These are phyloP conservation scores for Tolypocladium ophioglossoides DNA, from an alignment of 2,329 filamentous ascomycete species.

Conservation along the genomic window DNA sequence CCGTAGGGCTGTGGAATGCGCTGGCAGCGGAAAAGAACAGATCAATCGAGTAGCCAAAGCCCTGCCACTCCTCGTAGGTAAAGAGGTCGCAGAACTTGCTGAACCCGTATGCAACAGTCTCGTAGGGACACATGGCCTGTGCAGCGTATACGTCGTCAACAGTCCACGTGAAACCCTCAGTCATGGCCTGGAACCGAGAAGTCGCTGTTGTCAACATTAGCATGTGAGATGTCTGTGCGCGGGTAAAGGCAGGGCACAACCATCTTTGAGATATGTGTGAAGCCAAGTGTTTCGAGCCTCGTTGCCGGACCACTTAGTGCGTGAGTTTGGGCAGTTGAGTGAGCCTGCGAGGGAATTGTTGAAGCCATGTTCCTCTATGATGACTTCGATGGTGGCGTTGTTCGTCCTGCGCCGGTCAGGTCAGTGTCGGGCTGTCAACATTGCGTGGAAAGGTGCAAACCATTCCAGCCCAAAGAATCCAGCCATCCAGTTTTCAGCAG, in stretches of 20 bases:
- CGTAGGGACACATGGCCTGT: conserved; percentile 66
- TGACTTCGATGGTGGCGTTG: conserved; percentile 61
- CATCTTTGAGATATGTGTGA: conserved; percentile 52
- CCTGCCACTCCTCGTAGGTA: conserved; percentile 63
- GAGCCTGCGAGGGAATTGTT: conserved; percentile 66
- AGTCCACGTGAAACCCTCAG: conserved; percentile 53
- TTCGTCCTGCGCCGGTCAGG: conserved; percentile 34
- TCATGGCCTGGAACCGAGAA: conserved; percentile 43
- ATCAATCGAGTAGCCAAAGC: conserved; percentile 62
- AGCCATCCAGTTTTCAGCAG: conserved; percentile 66
- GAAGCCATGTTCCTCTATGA: conserved; percentile 52
- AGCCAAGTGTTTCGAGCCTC: conserved; percentile 50
- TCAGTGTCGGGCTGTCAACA: background rate
- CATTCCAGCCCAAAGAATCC: conserved; percentile 71
- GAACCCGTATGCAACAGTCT: conserved; percentile 67
- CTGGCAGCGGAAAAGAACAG: conserved; percentile 51
- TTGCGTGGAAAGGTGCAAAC: conserved; percentile 15
- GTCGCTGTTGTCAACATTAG: conserved; percentile 34
- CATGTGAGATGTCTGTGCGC: too few species aligned
- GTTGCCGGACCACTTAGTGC: conserved; percentile 37
- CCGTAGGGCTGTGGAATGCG: conserved; percentile 54
- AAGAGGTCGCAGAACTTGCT: conserved; percentile 66
- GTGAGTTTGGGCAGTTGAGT: conserved; percentile 53
- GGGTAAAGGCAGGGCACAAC: conserved; percentile 13
- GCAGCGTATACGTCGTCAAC: conserved; percentile 53